Conservation (phyloP, 2,329 filamentous ascomycete species). For the Fusarium hainanense region DNA sequence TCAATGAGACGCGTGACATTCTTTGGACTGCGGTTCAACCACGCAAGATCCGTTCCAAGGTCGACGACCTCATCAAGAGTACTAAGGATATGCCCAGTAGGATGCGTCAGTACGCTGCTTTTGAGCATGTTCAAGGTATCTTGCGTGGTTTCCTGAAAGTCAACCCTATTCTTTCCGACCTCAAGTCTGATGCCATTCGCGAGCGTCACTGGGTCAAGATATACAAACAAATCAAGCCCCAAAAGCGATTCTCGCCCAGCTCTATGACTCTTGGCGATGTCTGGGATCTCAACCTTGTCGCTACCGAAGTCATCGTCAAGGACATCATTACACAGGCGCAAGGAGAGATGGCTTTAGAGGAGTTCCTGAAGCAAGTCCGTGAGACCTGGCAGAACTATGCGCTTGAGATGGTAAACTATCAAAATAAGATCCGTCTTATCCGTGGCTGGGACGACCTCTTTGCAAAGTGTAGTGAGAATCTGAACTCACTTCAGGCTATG, state of each 20-base stretch:
- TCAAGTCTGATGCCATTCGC: slow-evolving; percentile 96
- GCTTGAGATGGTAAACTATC: slow-evolving; percentile 94
- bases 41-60: slow-evolving; percentile 86
- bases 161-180: slow-evolving; percentile 85
- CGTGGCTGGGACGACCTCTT: slow-evolving; percentile 98
- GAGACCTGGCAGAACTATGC: slow-evolving; percentile 97
- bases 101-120: slow-evolving; percentile 99
- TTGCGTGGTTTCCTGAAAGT: slow-evolving; percentile 90
- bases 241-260: slow-evolving; percentile 91
- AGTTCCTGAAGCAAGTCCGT: slow-evolving; percentile 95
- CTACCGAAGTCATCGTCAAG: slow-evolving; percentile 87
- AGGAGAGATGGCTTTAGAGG: slow-evolving; percentile 97
- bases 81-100: slow-evolving; percentile 99
- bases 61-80: slow-evolving; percentile 95
- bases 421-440: slow-evolving; percentile 97
- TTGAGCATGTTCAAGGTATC: slow-evolving; percentile 95
- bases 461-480: slow-evolving; percentile 96
- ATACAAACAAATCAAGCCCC: slow-evolving; percentile 93
- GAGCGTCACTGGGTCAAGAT: slow-evolving; percentile 98
- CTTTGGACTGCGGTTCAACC: slow-evolving; percentile 97
- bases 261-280: slow-evolving; percentile 98
- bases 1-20: slow-evolving; percentile 92
- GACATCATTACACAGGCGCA: slow-evolving; percentile 96
- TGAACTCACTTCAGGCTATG: slow-evolving; percentile 98
- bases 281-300: slow-evolving; percentile 93